Evolutionary conservation across 2,329 filamentous ascomycete genomes (phyloP).

Genomic region (Biscogniauxia sp.): DNA sequence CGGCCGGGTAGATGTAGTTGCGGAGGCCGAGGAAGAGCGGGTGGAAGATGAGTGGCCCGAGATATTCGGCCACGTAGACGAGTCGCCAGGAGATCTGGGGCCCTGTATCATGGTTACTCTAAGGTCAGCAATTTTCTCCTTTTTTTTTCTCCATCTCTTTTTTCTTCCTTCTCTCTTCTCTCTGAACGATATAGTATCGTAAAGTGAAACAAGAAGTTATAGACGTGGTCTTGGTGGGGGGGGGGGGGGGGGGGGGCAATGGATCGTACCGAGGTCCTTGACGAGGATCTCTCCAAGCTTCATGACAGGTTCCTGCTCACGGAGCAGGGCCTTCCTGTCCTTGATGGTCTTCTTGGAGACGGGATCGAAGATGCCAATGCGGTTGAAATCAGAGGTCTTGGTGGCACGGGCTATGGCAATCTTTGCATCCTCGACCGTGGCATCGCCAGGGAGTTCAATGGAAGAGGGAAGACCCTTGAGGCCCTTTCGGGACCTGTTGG

Average conservation of each 20-base stretch:
- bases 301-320: constrained; percentile 47
- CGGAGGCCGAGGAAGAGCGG: constrained; percentile 69
- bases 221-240: no score
- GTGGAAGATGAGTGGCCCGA: constrained; percentile 88
- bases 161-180: neutral
- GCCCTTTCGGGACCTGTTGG: constrained; percentile 28
- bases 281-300: constrained; percentile 66
- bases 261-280: constrained; percentile 79
- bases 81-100: constrained; percentile 88
- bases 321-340: constrained; percentile 55
- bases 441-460: constrained; percentile 46
- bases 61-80: constrained; percentile 93
- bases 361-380: constrained; percentile 61
- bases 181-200: neutral
- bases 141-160: neutral
- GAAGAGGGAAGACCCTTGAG: constrained; percentile 53
- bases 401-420: constrained; percentile 49
- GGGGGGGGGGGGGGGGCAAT: no score
- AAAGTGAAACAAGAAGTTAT: no score
- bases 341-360: constrained; percentile 61
- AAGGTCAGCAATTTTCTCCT: constrained; percentile 3
- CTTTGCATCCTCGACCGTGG: constrained; percentile 62
- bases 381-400: constrained; percentile 56
- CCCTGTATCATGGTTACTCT: constrained; percentile 50
- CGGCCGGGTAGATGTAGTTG: constrained; percentile 64